Evolutionary conservation across 2,329 filamentous ascomycete genomes (phyloP).

Genomic region (Fonsecaea erecta): DNA sequence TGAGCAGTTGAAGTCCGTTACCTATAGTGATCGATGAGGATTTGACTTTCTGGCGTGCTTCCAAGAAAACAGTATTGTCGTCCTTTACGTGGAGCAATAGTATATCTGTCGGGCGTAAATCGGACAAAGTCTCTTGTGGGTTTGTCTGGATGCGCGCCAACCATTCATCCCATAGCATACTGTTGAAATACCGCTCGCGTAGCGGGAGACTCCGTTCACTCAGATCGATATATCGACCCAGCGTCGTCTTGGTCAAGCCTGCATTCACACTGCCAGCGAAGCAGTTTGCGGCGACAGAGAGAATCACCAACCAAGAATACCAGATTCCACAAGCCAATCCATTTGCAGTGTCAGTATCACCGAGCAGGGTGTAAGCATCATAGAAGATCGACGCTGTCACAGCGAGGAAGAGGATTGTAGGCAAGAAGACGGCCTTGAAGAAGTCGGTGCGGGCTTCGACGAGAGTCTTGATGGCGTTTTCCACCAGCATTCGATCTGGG

Average conservation of each 20-base stretch:
- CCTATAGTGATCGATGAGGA: background rate
- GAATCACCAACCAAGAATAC: constrained; percentile 4
- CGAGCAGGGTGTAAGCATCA: constrained; percentile 3
- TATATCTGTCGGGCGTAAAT: background rate
- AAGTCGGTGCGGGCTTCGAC: constrained; percentile 5
- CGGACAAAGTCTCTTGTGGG: background rate
- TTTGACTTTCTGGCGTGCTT: background rate
- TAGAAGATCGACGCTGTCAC: constrained; percentile 9
- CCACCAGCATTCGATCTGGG: background rate
- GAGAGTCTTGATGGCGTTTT: background rate
- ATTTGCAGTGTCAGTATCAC: constrained; percentile 1
- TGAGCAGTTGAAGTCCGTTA: background rate
- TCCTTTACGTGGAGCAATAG: background rate
- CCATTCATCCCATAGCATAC: background rate
- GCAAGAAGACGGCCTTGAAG: constrained; percentile 6
- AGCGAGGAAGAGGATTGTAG: constrained; percentile 1
- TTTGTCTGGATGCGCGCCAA: background rate
- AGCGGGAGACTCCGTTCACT: background rate
- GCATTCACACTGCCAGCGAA: constrained; percentile 7
- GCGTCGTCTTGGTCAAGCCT: background rate
- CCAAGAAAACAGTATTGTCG: background rate
- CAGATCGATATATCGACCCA: background rate
- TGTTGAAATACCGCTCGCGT: constrained; percentile 8
- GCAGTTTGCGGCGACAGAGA: constrained; percentile 9
- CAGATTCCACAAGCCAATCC: constrained; percentile 3